Base-by-base conservation (phyloP, 163 green algal genomes). In the Scenedesmus sp. region DNA sequence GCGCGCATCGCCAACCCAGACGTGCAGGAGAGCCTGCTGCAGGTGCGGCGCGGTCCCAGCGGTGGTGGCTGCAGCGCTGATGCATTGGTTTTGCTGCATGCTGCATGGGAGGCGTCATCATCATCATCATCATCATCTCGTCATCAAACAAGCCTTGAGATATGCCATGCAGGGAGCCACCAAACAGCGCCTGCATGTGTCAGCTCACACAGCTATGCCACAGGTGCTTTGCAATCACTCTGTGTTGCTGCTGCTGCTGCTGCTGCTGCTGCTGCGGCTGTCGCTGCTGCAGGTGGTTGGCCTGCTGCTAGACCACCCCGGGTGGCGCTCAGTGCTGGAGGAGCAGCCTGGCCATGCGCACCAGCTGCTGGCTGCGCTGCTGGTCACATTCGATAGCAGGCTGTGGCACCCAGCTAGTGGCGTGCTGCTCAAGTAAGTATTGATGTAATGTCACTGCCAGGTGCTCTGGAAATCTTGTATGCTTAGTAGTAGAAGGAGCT, bases 1-100 rank as follows among this genome's bases (percentile, higher is more conserved):
- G 60, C 81, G 10, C 92, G 94, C 83, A 95, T 96, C 59, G 90
- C 86, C 64, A 94, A 93, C 82, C 94, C 94, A 2, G 94, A 96
- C 62, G 88, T 89, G 15, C 93, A 95, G 77, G 94, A 95, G 81
- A 77, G 62, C 67, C 26, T 96, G 86, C 83, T 96, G 57, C 81
- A 84, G 16, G 87, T 91, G 55, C n/a, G 86, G 7, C 4, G 76
- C 5, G 76, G 34, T 10, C 23, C 57, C 76, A 59, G 46, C 76
- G 5, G 34, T 13, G 3, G 10, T 13, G 10, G 74, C 2, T 82
- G 74, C 26, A 55, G 5, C 6, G 70, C 70, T 81, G 23, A 52
- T 81, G 70, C 7, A 81, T 54, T 4, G 18, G 16, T 34, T 4
- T 26, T 4, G 15, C 7, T 76, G 66, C 0, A 9, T 79, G 70